These are phyloP conservation scores for Oryza punctata DNA, from an alignment of 176 grass and related monocot species.

Conservation along the genomic window DNA sequence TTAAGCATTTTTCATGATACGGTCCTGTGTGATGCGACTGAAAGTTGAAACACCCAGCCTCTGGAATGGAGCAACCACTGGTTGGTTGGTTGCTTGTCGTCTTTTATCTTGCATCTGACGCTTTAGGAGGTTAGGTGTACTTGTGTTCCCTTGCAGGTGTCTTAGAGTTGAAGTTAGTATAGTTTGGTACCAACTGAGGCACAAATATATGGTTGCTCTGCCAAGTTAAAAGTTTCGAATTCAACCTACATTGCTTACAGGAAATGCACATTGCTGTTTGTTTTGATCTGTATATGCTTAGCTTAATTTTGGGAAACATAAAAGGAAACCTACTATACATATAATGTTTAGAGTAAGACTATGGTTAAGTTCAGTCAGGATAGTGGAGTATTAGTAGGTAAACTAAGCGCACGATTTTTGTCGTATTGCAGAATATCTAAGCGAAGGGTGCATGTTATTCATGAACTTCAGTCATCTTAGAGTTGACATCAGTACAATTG, in stretches of 20 bases:
- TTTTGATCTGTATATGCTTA: neutral
- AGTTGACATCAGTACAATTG: neutral
- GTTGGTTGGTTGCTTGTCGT: conserved; percentile 17
- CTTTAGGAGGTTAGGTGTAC: conserved; percentile 8
- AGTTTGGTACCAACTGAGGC: neutral
- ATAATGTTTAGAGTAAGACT: neutral
- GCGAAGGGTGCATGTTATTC: neutral
- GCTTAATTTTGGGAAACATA: neutral
- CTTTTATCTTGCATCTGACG: neutral
- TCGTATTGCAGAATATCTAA: neutral
- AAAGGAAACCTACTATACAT: neutral
- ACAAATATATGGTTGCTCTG: neutral
- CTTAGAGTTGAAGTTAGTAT: conserved; percentile 28
- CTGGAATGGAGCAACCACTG: conserved; percentile 16
- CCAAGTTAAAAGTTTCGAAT: neutral
- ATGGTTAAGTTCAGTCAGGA: neutral
- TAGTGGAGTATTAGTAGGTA: neutral
- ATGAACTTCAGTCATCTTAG: neutral
- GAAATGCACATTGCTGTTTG: neutral
- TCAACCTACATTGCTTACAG: neutral
- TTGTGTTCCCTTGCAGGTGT: neutral
- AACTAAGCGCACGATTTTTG: neutral
- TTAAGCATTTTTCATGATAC: neutral
- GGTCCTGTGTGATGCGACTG: neutral
- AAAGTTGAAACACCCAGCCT: neutral